Evolutionary conservation across 2,329 filamentous ascomycete genomes (phyloP), one percentile per base, ranked within the genome.

Genomic region (Fusarium heterosporum): DNA sequence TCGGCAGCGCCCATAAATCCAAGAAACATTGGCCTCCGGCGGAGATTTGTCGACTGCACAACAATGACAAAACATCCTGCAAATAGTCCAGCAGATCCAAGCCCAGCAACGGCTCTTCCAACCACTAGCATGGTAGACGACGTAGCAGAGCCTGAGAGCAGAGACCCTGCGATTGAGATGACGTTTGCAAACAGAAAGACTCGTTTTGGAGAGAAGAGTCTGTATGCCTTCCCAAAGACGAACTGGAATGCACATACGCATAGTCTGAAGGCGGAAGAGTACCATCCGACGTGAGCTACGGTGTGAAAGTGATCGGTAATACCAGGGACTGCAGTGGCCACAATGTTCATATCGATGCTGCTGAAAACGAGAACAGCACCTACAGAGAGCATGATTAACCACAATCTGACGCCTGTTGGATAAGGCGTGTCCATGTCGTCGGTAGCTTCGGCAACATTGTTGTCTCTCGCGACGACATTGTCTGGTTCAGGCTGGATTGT

Each of bases 71-170:
- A 70, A 6, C 59, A 70, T 2, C 82, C 81, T 0, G 75, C 76
- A 28, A 79, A 78, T 1, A 84, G 55, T 0, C 78, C 83, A 7
- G 81, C 77, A 4, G 76, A 78, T 0, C 82, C 83, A 0, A 78
- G 61, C 0, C 83, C 83, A 0, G 82, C 78, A 1, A 84, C 72
- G 0, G 82, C 83, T 10, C 83, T 73, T 0, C 83, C 83, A 4
- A 80, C 61, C 32, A 85, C 83, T 36, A 85, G 77, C 73, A 80
- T 79, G 0, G 72, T 70, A 0, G 79, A 80, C 14, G 72, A 79
- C 0, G 67, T 74, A 0, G 82, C 80, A 66, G 78, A 13, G 60
- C 64, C 83, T 40, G 82, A 85, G 5, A 85, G 72, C 0, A 84
- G 48, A 1, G 78, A 81, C 1, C 83, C 83, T 0, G 78, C 47